Evolutionary conservation across 1,284 basidiomycete genomes (phyloP).

Genomic region (Phenoliferia sp.): DNA sequence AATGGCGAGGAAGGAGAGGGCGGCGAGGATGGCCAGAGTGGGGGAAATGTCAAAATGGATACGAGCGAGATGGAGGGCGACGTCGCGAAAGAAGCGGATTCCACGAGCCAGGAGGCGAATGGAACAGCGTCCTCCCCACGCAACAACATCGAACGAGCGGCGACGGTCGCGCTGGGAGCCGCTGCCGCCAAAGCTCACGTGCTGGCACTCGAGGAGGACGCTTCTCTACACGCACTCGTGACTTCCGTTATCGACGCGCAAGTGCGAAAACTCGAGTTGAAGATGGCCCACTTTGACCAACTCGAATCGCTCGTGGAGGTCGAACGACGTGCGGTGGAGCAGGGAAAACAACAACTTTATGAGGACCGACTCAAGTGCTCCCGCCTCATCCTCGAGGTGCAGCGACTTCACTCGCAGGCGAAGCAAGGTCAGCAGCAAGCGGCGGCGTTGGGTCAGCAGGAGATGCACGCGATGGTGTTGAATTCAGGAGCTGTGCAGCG

Average conservation of each 20-base stretch:
- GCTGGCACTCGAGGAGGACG: slow-evolving; percentile 80
- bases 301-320: slow-evolving; percentile 83
- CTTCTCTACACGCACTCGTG: slow-evolving; percentile 72
- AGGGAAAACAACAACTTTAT: slow-evolving; percentile 33
- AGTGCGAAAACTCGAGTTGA: slow-evolving; percentile 85
- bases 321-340: slow-evolving; percentile 69
- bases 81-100: slow-evolving; percentile 6
- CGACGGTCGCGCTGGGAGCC: slow-evolving; percentile 75
- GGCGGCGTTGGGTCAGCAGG: slow-evolving; percentile 5
- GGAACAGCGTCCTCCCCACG: slow-evolving; percentile 5
- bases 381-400: slow-evolving; percentile 11
- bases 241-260: slow-evolving; percentile 85
- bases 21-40: slow-evolving; percentile 37
- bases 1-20: slow-evolving; percentile 52
- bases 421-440: slow-evolving; percentile 1
- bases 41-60: slow-evolving; percentile 2
- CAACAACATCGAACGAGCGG: slow-evolving; percentile 71
- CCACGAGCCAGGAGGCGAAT: slow-evolving; percentile 3
- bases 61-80: slow-evolving; percentile 27
- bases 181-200: slow-evolving; percentile 80
- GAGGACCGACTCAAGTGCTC: slow-evolving; percentile 33
- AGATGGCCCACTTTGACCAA: slow-evolving; percentile 86
- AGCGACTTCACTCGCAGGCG: slow-evolving; percentile 5
- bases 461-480: not conserved
- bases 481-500: no score